Percentiles rank a stretch among this genome's conserved stretches.
Evolutionary conservation across 805 yeast species (phyloP).

Genomic region (Yamadazyma kitorensis): DNA sequence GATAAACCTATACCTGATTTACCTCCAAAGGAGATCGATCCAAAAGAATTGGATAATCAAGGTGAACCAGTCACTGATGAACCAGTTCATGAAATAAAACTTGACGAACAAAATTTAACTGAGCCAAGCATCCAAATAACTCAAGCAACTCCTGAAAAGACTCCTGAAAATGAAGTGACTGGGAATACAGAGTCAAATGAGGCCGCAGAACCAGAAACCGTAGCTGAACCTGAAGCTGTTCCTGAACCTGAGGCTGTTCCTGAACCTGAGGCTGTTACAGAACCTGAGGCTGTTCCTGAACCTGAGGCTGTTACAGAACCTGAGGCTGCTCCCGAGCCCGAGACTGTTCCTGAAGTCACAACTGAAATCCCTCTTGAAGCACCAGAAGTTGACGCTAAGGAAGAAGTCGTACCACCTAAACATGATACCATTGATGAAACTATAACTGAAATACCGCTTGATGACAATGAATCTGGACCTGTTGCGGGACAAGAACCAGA

Average conservation of each 20-base stretch:
- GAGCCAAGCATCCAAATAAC: constrained; percentile 5
- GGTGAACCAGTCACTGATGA: constrained; percentile 1
- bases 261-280: constrained; percentile 1
- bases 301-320: constrained; percentile 3
- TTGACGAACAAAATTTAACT: background rate
- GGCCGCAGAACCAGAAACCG: constrained; percentile 1
- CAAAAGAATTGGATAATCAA: background rate
- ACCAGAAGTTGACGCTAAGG: constrained; percentile 1
- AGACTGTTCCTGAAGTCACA: constrained; percentile 1
- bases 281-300: constrained; percentile 5
- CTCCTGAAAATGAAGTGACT: constrained; percentile 9
- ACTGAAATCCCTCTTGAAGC: constrained; percentile 4
- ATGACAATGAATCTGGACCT: constrained; percentile 8
- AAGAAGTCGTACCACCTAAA: constrained; percentile 2
- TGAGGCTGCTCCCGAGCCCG: constrained; percentile 4
- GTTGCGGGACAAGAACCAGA: constrained; percentile 4
- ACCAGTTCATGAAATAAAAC: constrained; percentile 4
- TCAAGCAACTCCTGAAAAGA: constrained; percentile 4
- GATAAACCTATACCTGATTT: constrained; percentile 11
- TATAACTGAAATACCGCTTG: constrained; percentile 7
- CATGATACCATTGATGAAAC: constrained; percentile 10
- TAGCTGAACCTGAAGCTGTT: background rate
- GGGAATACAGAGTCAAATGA: constrained; percentile 2
- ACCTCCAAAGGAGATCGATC: background rate
- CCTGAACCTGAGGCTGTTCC: constrained; percentile 6